Conservation (phyloP, 2,329 filamentous ascomycete genomes). For the Trichothecium sympodiale region DNA sequence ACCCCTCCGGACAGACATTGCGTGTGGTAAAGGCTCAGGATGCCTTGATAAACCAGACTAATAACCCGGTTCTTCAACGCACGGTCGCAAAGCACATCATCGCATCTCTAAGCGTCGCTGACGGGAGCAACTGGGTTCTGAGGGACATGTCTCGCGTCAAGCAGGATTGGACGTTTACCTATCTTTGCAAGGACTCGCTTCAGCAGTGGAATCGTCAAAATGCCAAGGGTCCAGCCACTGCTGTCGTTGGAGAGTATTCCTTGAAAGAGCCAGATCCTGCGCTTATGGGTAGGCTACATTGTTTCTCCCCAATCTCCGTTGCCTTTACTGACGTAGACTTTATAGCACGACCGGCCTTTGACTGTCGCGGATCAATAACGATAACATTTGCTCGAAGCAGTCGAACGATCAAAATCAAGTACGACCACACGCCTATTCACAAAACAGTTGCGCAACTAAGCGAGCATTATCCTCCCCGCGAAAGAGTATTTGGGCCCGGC, state of each 20-base stretch:
- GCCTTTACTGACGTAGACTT: too few species aligned
- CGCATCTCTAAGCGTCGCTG: constrained; percentile 27
- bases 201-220: constrained; percentile 38
- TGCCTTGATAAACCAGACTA: constrained; percentile 32
- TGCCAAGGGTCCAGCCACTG: constrained; percentile 26
- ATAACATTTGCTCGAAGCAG: constrained; percentile 37
- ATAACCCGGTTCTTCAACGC: constrained; percentile 36
- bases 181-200: constrained; percentile 40
- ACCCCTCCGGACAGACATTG: constrained; percentile 12
- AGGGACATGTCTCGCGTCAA: constrained; percentile 30
- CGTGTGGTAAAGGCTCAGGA: constrained; percentile 33
- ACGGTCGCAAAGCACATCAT: constrained; percentile 38
- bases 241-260: constrained; percentile 37
- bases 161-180: constrained; percentile 43
- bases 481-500: constrained; percentile 13
- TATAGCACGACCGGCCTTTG: constrained; percentile 44
- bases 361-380: constrained; percentile 41
- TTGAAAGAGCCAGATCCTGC: constrained; percentile 33
- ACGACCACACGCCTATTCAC: constrained; percentile 46
- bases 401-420: constrained; percentile 38
- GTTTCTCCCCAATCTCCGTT: not conserved
- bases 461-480: constrained; percentile 33
- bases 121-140: constrained; percentile 37
- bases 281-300: constrained; percentile 27
- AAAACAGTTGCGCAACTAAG: constrained; percentile 40